Evolutionary conservation across 2,329 filamentous ascomycete genomes (phyloP).

Genomic region (Aurifilum marmelostoma): DNA sequence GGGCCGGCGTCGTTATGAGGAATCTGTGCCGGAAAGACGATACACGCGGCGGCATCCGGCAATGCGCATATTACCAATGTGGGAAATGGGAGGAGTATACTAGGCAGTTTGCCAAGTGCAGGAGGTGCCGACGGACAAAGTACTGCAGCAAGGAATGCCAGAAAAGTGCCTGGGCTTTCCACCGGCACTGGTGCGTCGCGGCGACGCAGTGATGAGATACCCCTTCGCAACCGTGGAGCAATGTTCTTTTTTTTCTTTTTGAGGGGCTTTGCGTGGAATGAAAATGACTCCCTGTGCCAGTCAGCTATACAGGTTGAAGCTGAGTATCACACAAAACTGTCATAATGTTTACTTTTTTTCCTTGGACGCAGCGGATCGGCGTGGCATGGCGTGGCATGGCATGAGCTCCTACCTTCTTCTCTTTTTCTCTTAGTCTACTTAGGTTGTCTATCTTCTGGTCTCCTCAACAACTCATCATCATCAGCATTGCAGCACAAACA

Average conservation of each 20-base stretch:
- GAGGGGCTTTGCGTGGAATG: constrained; percentile 1
- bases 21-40: constrained; percentile 99
- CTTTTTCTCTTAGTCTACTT: not conserved
- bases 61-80: constrained; percentile 97
- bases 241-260: constrained; percentile 12
- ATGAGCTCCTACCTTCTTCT: constrained; percentile 4
- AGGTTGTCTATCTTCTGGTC: constrained; percentile 16
- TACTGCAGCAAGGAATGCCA: constrained; percentile 99
- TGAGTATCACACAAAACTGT: constrained; percentile 7
- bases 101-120: constrained; percentile 96
- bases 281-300: constrained; percentile 7
- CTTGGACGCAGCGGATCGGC: constrained; percentile 8
- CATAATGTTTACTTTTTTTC: constrained; percentile 29
- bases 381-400: constrained; percentile 19
- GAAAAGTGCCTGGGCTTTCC: constrained; percentile 97
- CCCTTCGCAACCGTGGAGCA: constrained; percentile 21
- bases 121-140: constrained; percentile 92
- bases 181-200: constrained; percentile 95
- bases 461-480: constrained; percentile 13
- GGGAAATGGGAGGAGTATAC: constrained; percentile 98
- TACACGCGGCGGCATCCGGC: constrained; percentile 87
- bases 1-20: constrained; percentile 98
- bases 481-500: constrained; percentile 24
- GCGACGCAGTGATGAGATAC: constrained; percentile 56
- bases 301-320: constrained; percentile 3